Conservation (phyloP, 768 basidiomycete species). For the Tulasnella sp. region DNA sequence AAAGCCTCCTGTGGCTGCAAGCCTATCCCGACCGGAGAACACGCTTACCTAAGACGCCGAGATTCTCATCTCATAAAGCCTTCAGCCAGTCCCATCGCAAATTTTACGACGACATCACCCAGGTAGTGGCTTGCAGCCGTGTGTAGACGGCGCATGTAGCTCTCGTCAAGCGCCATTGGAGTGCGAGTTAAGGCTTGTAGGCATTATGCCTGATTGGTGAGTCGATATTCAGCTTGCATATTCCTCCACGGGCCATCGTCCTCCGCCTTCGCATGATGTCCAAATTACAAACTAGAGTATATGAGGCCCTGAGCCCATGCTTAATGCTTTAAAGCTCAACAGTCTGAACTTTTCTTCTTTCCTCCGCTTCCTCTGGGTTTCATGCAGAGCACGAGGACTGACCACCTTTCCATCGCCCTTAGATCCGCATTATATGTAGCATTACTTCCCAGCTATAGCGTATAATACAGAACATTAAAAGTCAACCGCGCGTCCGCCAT, state of each 20-base stretch:
- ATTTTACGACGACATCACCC: background rate
- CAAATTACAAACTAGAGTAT: slow-evolving; percentile 10
- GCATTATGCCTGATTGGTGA: background rate
- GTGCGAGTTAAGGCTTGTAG: background rate
- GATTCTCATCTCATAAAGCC: background rate
- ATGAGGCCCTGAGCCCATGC: slow-evolving; percentile 5
- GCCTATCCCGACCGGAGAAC: background rate
- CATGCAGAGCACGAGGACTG: background rate
- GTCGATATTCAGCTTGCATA: background rate
- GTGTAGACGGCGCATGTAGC: no score
- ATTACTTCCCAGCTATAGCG: background rate
- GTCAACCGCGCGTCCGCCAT: slow-evolving; percentile 79
- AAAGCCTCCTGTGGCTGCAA: background rate
- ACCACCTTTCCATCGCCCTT: background rate
- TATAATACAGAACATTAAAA: slow-evolving; percentile 38
- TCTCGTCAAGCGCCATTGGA: background rate
- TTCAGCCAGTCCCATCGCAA: background rate
- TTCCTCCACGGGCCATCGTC: background rate
- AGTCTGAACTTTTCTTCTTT: background rate
- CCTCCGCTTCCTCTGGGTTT: background rate
- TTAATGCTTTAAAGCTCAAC: background rate
- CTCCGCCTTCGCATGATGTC: background rate
- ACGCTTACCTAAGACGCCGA: background rate
- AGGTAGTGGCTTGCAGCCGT: background rate
- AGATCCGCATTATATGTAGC: background rate